These are phyloP conservation scores for Trichoderma asperellum DNA, from an alignment of 2,329 filamentous ascomycete species.

Conservation along the genomic window DNA sequence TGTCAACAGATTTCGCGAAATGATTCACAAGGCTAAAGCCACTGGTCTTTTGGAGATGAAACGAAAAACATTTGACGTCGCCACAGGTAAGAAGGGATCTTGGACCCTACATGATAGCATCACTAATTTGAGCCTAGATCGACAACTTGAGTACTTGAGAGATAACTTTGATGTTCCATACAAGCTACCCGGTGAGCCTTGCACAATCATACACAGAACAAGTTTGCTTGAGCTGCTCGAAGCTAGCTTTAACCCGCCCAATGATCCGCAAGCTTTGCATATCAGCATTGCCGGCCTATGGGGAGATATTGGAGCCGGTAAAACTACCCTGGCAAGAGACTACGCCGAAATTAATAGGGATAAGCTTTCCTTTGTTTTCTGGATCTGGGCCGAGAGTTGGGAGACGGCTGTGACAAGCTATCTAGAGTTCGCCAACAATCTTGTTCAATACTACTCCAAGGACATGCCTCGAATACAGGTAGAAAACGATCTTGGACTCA, in stretches of 20 bases:
- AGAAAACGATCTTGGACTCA: conserved; percentile 35
- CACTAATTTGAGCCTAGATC: conserved; percentile 26
- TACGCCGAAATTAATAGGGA: conserved; percentile 34
- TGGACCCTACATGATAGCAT: background rate
- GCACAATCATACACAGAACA: conserved; percentile 30
- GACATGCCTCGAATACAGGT: conserved; percentile 30
- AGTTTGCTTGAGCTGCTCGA: conserved; percentile 32
- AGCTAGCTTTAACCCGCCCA: conserved; percentile 27
- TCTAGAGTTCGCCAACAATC: conserved; percentile 33
- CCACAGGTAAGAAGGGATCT: conserved; percentile 28
- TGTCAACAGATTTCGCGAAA: conserved; percentile 33
- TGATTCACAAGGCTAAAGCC: conserved; percentile 30
- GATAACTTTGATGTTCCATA: conserved; percentile 32
- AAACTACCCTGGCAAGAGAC: conserved; percentile 35
- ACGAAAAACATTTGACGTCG: conserved; percentile 31
- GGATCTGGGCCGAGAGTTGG: conserved; percentile 37
- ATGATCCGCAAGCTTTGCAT: conserved; percentile 26
- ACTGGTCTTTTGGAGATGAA: conserved; percentile 33
- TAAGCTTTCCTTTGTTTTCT: conserved; percentile 36
- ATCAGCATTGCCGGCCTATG: conserved; percentile 35
- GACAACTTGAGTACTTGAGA: conserved; percentile 31
- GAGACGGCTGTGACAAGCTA: conserved; percentile 37
- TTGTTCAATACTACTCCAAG: conserved; percentile 34
- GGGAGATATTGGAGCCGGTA: conserved; percentile 34
- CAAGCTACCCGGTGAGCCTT: conserved; percentile 29